These are phyloP conservation scores for Penicillium sclerotigenum DNA, from an alignment of 2,329 filamentous ascomycete species.

Conservation along the genomic window DNA sequence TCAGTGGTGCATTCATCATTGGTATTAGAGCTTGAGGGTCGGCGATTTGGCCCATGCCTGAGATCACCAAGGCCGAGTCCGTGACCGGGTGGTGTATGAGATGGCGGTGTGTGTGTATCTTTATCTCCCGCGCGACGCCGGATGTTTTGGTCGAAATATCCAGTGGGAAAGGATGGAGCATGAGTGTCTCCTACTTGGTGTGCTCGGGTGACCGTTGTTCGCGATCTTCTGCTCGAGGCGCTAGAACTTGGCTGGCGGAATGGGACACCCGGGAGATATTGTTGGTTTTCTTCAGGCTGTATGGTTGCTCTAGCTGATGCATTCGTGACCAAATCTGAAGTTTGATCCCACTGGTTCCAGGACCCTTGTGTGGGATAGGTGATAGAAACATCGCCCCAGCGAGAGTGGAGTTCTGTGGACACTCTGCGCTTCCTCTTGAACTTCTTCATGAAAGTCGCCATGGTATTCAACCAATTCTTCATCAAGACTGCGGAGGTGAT, in stretches of 20 bases:
- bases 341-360: slow-evolving; percentile 42
- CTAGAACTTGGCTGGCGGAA: not conserved
- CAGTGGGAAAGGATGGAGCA: slow-evolving; percentile 22
- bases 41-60: not conserved
- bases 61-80: slow-evolving; percentile 17
- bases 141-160: slow-evolving; percentile 33
- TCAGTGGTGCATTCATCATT: slow-evolving; percentile 10
- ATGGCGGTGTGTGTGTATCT: not conserved
- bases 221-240: not conserved
- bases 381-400: slow-evolving; percentile 43
- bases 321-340: slow-evolving; percentile 17
- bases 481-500: slow-evolving; percentile 14
- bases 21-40: not conserved
- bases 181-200: not conserved
- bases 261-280: slow-evolving; percentile 12
- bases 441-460: slow-evolving; percentile 33
- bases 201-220: not conserved
- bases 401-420: slow-evolving; percentile 37
- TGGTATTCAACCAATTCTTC: slow-evolving; percentile 26
- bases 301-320: not conserved
- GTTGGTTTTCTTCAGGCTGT: slow-evolving; percentile 13
- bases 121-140: slow-evolving; percentile 20
- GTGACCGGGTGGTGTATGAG: not conserved
- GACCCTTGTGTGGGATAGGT: slow-evolving; percentile 41
- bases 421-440: slow-evolving; percentile 35